Conservation (phyloP, 2,329 filamentous ascomycete species). For the Hortaea werneckii region DNA sequence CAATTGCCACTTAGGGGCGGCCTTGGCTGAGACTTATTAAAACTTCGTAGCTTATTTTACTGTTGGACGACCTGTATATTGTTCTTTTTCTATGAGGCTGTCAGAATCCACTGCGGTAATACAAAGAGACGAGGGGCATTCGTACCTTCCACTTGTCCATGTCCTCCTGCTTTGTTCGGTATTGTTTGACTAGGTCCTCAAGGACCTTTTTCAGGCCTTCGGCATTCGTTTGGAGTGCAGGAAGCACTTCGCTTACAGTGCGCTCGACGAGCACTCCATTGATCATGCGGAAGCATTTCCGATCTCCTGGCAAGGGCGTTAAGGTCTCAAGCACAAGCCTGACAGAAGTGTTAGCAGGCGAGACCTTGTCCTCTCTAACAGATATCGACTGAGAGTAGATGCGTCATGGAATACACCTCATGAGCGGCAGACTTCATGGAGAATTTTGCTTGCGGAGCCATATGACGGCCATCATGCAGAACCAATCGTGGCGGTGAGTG, state of each 20-base stretch:
- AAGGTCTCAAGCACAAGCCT: constrained; percentile 93
- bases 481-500: constrained; percentile 23
- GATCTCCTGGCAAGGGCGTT: constrained; percentile 66
- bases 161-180: constrained; percentile 87
- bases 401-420: not conserved
- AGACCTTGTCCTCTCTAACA: too few species aligned
- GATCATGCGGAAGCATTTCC: constrained; percentile 98
- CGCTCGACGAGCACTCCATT: constrained; percentile 93
- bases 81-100: constrained; percentile 63
- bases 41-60: constrained; percentile 1
- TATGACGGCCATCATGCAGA: too few species aligned
- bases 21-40: too few species aligned
- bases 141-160: constrained; percentile 97
- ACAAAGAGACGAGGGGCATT: constrained; percentile 8
- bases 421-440: not conserved
- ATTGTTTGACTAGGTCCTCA: constrained; percentile 91
- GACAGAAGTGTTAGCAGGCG: constrained; percentile 1
- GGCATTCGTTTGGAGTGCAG: constrained; percentile 83
- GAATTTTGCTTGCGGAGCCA: too few species aligned
- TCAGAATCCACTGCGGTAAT: constrained; percentile 5
- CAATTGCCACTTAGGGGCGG: too few species aligned
- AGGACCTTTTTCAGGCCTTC: constrained; percentile 90
- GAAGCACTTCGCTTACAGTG: constrained; percentile 85
- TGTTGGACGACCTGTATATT: constrained; percentile 80
- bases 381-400: not conserved